Base-by-base conservation (phyloP, 129 eudicot genomes). In the Flaveria linearis region DNA sequence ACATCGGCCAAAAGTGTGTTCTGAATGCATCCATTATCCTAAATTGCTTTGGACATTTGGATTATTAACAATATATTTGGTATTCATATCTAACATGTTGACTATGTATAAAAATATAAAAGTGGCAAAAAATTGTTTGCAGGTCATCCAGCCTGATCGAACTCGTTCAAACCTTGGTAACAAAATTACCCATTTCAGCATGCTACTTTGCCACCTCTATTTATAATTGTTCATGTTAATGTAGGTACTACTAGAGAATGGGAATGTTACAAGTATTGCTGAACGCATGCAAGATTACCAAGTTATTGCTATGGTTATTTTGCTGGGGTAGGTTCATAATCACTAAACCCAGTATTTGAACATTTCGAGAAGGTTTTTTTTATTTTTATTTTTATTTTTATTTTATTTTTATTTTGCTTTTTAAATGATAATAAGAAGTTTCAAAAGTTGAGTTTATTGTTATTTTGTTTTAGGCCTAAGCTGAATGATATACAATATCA, bases 261-360 rank as follows among this genome's bases (percentile, higher is more conserved):
- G 82, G 57, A 66, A 74, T 75, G 64, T 62, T 45, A 57, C 70
- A 17, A 81, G 77, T 83, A 84, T 94, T 46, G 79, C 90, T 72
- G 93, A 86, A 46, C 91, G 89, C 39, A 78, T 94, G 90, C 88
- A 91, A 23, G 92, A 85, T 56, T 94, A 94, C 81, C 97, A 94
- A 89, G 96, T 88, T 47, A 84, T 91, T 43, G 97, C 98, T 43
- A 94, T 89, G 98, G 80, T 94, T 36, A 84, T 94, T 74, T 71
- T 94, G 45, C 65, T 88, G 77, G 98, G 98, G 98, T 94, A 75
- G 63, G 79, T 42, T 66, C 33, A 36, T 73, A n/a, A 13, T 15
- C 22, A 12, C 55, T 23, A 15, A 76, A 23, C 73, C 50, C 12
- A 14, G 39, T 63, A 53, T 20, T 8, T 65, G 10, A 30, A 17